Conservation (phyloP, 805 yeast genomes). For the Candida ulmi region DNA sequence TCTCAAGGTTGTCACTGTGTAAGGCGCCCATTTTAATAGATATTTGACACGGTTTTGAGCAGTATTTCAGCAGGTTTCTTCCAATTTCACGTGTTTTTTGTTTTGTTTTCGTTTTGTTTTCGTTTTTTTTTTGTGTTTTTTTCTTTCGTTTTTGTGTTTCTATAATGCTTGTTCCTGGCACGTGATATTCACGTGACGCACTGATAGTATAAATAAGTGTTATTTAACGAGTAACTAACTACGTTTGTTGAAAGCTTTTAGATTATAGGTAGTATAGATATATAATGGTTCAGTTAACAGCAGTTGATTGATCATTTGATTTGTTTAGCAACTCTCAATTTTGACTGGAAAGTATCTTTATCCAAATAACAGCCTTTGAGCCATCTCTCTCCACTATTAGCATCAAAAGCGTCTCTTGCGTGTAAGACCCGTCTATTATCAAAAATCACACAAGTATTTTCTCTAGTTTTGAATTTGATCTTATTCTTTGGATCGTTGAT, state of each 20-base stretch:
- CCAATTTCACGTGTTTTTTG: too few relatives aligned
- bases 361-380: constrained; percentile 74
- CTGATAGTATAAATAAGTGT: neutral
- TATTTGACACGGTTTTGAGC: neutral
- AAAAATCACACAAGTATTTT: constrained; percentile 60
- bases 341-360: constrained; percentile 65
- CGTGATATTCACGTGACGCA: neutral
- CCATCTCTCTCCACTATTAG: constrained; percentile 51
- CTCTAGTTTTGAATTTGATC: constrained; percentile 46
- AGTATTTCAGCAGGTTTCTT: neutral
- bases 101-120: neutral
- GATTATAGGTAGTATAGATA: too few relatives aligned
- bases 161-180: neutral
- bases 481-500: constrained; percentile 50
- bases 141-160: constrained; percentile 8
- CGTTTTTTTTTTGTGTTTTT: constrained; percentile 1
- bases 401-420: constrained; percentile 48
- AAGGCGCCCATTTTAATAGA: constrained; percentile 12
- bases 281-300: too few relatives aligned
- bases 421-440: constrained; percentile 69
- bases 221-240: too few relatives aligned
- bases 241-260: too few relatives aligned
- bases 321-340: constrained; percentile 34
- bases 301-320: too few relatives aligned
- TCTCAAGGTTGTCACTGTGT: constrained; percentile 10